Base-by-base conservation (phyloP, 495 filamentous ascomycete genomes). In the Hypoxylon rickii region DNA sequence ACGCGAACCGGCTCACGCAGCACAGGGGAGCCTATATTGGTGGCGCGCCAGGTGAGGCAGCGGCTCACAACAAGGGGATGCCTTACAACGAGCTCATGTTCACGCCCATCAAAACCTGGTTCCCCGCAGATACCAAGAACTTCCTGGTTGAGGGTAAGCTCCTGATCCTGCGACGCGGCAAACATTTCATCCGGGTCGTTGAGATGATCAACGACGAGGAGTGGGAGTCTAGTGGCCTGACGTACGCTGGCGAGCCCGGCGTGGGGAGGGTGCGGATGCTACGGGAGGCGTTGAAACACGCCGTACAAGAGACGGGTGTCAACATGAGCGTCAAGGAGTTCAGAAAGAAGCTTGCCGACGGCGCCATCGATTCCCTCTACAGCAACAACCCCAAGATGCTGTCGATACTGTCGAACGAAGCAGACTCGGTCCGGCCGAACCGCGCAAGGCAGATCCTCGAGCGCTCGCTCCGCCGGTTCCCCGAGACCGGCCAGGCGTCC, bases 141-240 rank as follows among this genome's bases (percentile, higher is more conserved):
- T 90, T 82, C 60, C 66, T 94, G 16, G 76, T 89, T 13, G 82
- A 85, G 32, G 84, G 72, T 26, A 73, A 83, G 32, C 55, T 86
- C 3, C 66, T 96, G 36, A 80, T 95, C 51, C 70, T 96, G 16
- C 81, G 90, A 59, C 70, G 82, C 22, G 90, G 90, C 24, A 96
- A 96, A 70, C 87, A 88, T 79, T 92, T 91, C 65, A 71, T 94
- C 26, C 83, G 85, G 43, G 71, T 92, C 38, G 77, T 95, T 40
- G 73, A 86, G 56, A 78, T 96, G 53, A 75, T 95, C 12, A 77
- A 77, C 53, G 89, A 95, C 64, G 79, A 86, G 51, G 84, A 89
- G 42, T 96, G 79, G 68, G 59, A 54, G 16, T 41, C 42, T 0
- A 74, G 67, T 33, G 77, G 76, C 22, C 20, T 68, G 47, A 62